A percentile compares a stretch with the other conserved stretches of the same genome.
phyloP scores from a whole-genome alignment of 208 protist genomes.

The Leishmania gerbilli region DNA sequence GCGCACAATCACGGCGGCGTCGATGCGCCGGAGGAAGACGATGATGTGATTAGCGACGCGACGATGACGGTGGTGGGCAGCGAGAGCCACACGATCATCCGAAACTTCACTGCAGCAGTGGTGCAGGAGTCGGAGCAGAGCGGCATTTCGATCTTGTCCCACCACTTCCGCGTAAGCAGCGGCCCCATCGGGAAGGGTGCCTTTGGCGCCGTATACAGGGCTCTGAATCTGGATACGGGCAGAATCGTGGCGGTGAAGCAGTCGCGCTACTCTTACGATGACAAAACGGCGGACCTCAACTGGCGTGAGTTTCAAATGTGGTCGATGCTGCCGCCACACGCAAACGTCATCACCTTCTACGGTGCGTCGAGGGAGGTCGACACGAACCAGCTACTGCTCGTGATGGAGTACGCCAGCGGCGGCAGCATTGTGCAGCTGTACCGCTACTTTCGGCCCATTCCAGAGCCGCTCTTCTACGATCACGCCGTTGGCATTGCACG shows the following conservation, averaged over 20 bases:
- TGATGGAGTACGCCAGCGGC: conserved; percentile 69
- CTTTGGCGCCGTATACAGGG: conserved; percentile 68
- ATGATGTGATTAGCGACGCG: conserved; percentile 17
- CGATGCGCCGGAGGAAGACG: conserved; percentile 3
- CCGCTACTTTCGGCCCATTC: conserved; percentile 52
- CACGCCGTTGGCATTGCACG: conserved; percentile 58
- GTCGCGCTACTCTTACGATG: conserved; percentile 50
- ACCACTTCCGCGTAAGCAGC: conserved; percentile 61
- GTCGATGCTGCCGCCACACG: conserved; percentile 62
- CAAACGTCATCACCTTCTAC: conserved; percentile 70
- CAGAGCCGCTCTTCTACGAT: conserved; percentile 47
- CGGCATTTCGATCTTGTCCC: conserved; percentile 38
- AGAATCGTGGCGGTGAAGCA: conserved; percentile 69
- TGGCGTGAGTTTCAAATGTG: conserved; percentile 63
- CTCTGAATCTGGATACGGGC: conserved; percentile 65
- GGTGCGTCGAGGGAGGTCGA: conserved; percentile 60
- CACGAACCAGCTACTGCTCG: conserved; percentile 63
- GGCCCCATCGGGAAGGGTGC: conserved; percentile 62
- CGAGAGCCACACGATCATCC: conserved; percentile 17
- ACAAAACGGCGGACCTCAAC: conserved; percentile 43
- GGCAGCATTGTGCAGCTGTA: conserved; percentile 63
- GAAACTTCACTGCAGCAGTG: conserved; percentile 61
- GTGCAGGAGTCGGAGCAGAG: conserved; percentile 39
- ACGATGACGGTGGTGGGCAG: conserved; percentile 17
- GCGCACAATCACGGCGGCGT: not conserved